phyloP scores from a whole-genome alignment of 192 early-diverging fungal genomes.

The Podila minutissima region DNA sequence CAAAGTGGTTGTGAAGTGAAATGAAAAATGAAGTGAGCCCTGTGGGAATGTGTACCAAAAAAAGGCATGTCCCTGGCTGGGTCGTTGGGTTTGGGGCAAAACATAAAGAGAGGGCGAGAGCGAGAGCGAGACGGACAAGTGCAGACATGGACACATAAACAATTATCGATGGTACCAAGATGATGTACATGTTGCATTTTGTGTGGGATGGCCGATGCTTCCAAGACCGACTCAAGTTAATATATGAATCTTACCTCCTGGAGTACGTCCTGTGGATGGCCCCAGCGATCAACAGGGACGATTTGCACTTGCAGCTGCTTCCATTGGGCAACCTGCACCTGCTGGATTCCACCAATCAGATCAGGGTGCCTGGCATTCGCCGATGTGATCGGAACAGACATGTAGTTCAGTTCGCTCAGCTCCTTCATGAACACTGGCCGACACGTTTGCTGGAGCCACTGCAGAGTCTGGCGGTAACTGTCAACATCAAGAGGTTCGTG shows the following conservation, averaged over 20 bases:
- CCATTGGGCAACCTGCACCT: constrained; percentile 37
- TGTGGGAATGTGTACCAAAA: background rate
- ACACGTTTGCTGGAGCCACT: constrained; percentile 49
- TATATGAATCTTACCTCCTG: constrained; percentile 32
- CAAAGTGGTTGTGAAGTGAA: no score
- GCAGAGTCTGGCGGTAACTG: constrained; percentile 37
- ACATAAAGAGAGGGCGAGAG: background rate
- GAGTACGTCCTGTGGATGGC: constrained; percentile 31
- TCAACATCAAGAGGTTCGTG: constrained; percentile 24
- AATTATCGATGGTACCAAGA: background rate
- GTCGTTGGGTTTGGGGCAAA: background rate
- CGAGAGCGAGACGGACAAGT: background rate
- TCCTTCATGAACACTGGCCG: constrained; percentile 51
- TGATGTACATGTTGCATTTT: background rate
- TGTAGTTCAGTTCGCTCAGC: constrained; percentile 8
- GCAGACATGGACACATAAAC: background rate
- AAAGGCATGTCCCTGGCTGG: constrained; percentile 4
- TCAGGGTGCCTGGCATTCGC: constrained; percentile 26
- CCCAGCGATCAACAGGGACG: constrained; percentile 37
- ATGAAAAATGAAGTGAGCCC: background rate
- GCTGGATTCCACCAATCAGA: constrained; percentile 28
- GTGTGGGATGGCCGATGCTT: background rate
- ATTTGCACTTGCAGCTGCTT: constrained; percentile 43
- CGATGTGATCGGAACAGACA: constrained; percentile 35
- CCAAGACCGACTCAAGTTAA: background rate